These are phyloP conservation scores for Anthostomella pinea DNA, from an alignment of 2,329 filamentous ascomycete genomes.

Conservation along the genomic window DNA sequence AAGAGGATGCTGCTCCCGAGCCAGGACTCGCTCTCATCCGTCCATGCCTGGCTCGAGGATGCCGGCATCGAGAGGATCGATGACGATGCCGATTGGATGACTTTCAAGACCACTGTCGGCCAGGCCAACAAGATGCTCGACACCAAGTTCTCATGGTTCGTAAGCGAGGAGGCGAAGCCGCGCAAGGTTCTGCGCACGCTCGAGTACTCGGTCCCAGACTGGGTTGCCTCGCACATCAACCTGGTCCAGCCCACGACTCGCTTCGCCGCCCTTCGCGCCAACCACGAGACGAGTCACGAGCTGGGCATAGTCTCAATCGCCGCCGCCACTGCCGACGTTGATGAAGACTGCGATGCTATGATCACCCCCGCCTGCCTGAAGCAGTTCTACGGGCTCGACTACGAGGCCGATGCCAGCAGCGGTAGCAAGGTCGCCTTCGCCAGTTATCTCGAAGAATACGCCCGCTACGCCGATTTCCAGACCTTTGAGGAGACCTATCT, in stretches of 20 bases:
- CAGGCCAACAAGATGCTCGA: slow-evolving; percentile 21
- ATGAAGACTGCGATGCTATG: slow-evolving; percentile 12
- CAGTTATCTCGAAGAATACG: slow-evolving; percentile 21
- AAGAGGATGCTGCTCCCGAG: slow-evolving; percentile 22
- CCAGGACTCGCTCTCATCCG: slow-evolving; percentile 16
- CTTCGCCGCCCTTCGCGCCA: slow-evolving; percentile 14
- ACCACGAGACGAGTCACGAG: slow-evolving; percentile 12
- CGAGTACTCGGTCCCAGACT: slow-evolving; percentile 17
- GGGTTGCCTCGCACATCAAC: slow-evolving; percentile 16
- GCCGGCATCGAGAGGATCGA: slow-evolving; percentile 15
- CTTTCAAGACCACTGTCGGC: slow-evolving; percentile 20
- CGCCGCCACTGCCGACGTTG: neutral
- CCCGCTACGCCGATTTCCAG: slow-evolving; percentile 15
- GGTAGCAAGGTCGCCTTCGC: slow-evolving; percentile 19
- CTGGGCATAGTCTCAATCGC: slow-evolving; percentile 2
- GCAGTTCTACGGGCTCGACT: slow-evolving; percentile 16
- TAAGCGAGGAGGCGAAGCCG: slow-evolving; percentile 15
- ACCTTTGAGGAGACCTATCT: slow-evolving; percentile 14
- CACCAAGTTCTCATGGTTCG: slow-evolving; percentile 20
- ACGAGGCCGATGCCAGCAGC: slow-evolving; percentile 15
- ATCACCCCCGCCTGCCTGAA: slow-evolving; percentile 19
- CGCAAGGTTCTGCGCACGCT: slow-evolving; percentile 18
- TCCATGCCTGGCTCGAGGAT: slow-evolving; percentile 16
- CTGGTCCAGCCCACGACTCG: slow-evolving; percentile 21
- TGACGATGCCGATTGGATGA: slow-evolving; percentile 20